A percentile compares a stretch with the other conserved stretches of the same genome.
Evolutionary conservation across 2,329 filamentous ascomycete genomes (phyloP).

Genomic region (Penicillium italicum): DNA sequence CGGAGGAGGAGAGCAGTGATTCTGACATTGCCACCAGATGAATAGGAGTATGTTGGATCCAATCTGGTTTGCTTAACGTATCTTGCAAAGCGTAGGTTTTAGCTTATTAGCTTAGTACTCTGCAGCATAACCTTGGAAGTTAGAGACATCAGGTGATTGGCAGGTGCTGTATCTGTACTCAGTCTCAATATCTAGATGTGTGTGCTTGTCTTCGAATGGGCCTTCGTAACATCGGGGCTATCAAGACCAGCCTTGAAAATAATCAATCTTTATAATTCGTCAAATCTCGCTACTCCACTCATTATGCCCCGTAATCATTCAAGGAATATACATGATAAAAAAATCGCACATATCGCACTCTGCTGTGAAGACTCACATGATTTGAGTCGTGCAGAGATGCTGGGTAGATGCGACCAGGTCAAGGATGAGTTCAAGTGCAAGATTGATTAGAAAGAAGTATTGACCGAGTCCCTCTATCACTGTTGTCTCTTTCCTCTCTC

Average conservation of each 20-base stretch:
- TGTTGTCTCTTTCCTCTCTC: no score
- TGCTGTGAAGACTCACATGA: no score
- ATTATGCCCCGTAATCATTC: background rate
- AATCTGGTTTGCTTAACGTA: background rate
- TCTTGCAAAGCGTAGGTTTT: no score
- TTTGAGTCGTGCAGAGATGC: no score
- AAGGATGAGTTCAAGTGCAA: no score
- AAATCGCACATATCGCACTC: no score
- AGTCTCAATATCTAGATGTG: background rate
- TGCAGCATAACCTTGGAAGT: background rate
- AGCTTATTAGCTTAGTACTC: background rate
- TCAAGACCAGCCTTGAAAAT: background rate
- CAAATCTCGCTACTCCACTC: background rate
- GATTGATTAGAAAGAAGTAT: no score
- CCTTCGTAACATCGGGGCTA: background rate
- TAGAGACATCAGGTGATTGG: background rate
- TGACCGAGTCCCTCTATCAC: no score
- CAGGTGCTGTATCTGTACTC: background rate
- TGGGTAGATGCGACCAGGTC: no score
- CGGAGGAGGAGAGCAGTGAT: conserved; percentile 23
- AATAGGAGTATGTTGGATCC: background rate
- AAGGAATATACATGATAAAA: no score
- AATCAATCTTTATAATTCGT: no score
- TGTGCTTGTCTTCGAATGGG: background rate
- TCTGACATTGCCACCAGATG: background rate